These are phyloP conservation scores for Beta macrorhiza DNA, from an alignment of 179 eudicot species.

Conservation along the genomic window DNA sequence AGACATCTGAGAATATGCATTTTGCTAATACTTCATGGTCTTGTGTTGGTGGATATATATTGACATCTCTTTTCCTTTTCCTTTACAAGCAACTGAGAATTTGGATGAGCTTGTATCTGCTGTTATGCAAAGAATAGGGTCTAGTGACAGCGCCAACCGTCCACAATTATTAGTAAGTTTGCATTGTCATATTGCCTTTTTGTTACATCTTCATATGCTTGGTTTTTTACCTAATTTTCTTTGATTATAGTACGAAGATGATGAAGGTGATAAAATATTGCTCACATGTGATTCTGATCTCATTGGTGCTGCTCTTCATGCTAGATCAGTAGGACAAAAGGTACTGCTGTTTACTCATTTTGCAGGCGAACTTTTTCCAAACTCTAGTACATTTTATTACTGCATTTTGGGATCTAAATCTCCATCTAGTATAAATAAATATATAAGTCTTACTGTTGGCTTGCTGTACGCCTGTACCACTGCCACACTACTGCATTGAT, in stretches of 20 bases:
- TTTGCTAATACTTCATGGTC: not conserved
- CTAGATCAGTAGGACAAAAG: constrained; percentile 79
- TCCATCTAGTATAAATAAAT: not conserved
- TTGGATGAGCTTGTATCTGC: constrained; percentile 75
- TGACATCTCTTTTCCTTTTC: not conserved
- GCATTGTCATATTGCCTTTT: not conserved
- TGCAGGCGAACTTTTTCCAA: constrained; percentile 2
- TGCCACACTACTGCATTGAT: not conserved
- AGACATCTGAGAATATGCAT: not conserved
- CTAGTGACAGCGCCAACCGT: constrained; percentile 36
- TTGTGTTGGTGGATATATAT: not conserved
- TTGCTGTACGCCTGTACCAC: not conserved
- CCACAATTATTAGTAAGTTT: constrained; percentile 77
- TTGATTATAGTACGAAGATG: constrained; percentile 77
- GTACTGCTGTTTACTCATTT: constrained; percentile 31
- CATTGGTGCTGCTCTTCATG: constrained; percentile 72
- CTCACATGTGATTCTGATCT: constrained; percentile 88
- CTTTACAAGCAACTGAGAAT: constrained; percentile 57
- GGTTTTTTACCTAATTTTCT: constrained; percentile 8
- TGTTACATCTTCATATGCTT: not conserved
- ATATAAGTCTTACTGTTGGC: not conserved
- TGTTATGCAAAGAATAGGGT: constrained; percentile 71
- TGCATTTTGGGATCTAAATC: not conserved
- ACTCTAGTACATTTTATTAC: not conserved
- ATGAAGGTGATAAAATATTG: constrained; percentile 87